phyloP scores from a whole-genome alignment of 1,284 basidiomycete genomes.

The Cutaneotrichosporon sp. region DNA sequence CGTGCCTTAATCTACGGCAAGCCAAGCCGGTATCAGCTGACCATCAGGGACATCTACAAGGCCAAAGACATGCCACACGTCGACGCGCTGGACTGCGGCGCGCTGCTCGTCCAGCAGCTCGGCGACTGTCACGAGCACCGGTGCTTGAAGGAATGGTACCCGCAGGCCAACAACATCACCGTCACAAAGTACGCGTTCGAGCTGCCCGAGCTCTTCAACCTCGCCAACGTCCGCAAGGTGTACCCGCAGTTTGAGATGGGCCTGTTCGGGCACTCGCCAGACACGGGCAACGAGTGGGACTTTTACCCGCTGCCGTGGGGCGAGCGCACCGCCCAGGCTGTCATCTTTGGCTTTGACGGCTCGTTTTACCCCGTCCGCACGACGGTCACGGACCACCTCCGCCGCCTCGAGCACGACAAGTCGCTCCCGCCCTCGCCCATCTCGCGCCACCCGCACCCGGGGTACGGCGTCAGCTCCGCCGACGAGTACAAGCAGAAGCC shows the following conservation, averaged over 20 bases:
- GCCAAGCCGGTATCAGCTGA: constrained; percentile 24
- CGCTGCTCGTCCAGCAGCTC: constrained; percentile 52
- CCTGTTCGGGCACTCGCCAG: constrained; percentile 52
- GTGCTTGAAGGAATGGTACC: constrained; percentile 53
- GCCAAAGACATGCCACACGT: constrained; percentile 44
- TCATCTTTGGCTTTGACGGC: constrained; percentile 51
- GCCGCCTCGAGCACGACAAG: constrained; percentile 12
- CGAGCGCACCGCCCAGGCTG: constrained; percentile 40
- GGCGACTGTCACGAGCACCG: constrained; percentile 50
- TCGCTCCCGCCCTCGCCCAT: constrained; percentile 24
- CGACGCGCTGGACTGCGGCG: constrained; percentile 48
- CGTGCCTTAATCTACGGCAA: constrained; percentile 29
- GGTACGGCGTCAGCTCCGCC: constrained; percentile 41
- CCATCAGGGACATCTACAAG: constrained; percentile 42
- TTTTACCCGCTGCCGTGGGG: constrained; percentile 49
- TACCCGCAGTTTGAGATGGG: constrained; percentile 48
- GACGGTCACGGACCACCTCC: constrained; percentile 37
- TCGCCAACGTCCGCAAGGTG: constrained; percentile 34
- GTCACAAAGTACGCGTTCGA: constrained; percentile 55
- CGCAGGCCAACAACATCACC: constrained; percentile 52
- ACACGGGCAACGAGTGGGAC: constrained; percentile 54
- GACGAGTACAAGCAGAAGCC: constrained; percentile 34
- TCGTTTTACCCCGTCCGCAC: constrained; percentile 53
- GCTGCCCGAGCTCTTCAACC: constrained; percentile 50
- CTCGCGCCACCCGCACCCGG: constrained; percentile 45